Base-by-base conservation (phyloP, 164 flowering plant species). In the Tetracentron sinense region DNA sequence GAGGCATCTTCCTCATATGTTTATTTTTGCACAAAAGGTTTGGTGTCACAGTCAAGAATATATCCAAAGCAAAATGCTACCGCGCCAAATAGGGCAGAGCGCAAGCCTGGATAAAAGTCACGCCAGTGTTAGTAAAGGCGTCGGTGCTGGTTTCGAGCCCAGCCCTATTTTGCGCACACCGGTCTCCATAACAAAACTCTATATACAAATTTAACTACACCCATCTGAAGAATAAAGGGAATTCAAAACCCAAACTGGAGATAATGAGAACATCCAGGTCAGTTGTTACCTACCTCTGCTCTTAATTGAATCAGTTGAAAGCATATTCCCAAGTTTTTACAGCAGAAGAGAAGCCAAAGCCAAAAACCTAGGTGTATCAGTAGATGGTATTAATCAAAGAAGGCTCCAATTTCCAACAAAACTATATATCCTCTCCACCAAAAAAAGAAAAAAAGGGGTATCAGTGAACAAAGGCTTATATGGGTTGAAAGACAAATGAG, bases 361-460 rank as follows among this genome's bases (percentile, higher is more conserved):
- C 44, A 38, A 38, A 16, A 38, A 38, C 14, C 4, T 16, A 33
- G 8, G 11, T 38, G 1, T 38, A 38, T 38, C 14, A 33, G 44
- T 23, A 52, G 11, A 52, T 52, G 16, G 0, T 12, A 52, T 23
- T 52, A 23, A 10, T 6, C 55, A 23, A 23, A 52, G 14, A 52
- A 25, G 27, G 55, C 55, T 23, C 55, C 44, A 38, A 52, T 14
- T 12, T 52, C 55, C 25, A 52, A 19, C 60, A 56, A 56, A 56
- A 56, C 42, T 56, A 10, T 14, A 30, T 12, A 14, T 17, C 26
- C 60, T 7, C 2, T 25, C 16, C 17, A 62, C 50, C 42, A 31
- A 42, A 59, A 44, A 33, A 5, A 4, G 20, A 42, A 59, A 44
- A 33, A 5, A 4, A 57, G 42, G 12, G 10, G 11, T 31, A 22